Evolutionary conservation across 2,329 filamentous ascomycete species (phyloP).

Genomic region (Aspergillus vadensis): DNA sequence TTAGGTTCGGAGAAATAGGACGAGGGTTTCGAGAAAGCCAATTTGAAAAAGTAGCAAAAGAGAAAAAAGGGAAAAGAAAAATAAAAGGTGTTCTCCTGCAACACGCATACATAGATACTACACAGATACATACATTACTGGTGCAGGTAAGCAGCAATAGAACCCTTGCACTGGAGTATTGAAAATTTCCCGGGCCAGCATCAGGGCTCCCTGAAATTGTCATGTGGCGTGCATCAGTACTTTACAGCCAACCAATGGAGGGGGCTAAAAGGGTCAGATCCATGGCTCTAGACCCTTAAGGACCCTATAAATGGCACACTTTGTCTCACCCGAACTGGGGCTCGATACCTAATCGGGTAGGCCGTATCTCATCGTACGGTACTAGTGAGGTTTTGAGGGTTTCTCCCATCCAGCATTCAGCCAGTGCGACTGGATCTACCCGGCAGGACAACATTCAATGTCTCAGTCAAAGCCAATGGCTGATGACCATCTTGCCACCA

Average conservation of each 20-base stretch:
- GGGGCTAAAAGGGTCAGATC: conserved; percentile 7
- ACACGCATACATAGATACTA: too few relatives aligned
- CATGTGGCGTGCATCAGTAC: conserved; percentile 17
- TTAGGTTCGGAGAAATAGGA: neutral
- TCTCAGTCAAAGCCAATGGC: conserved; percentile 7
- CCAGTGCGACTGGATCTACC: conserved; percentile 4
- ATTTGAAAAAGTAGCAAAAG: neutral
- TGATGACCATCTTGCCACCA: neutral
- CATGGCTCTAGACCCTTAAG: conserved; percentile 17
- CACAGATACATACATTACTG: too few relatives aligned
- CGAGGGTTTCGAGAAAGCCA: neutral
- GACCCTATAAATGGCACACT: conserved; percentile 27
- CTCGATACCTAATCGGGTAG: neutral
- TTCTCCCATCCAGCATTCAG: neutral
- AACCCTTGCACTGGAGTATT: neutral
- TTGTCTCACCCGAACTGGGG: conserved; percentile 23
- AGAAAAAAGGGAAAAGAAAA: neutral
- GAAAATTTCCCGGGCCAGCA: conserved; percentile 2
- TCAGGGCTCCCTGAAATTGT: conserved; percentile 3
- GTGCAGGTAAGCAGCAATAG: neutral
- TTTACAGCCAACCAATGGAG: conserved; percentile 15
- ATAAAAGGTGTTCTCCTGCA: too few relatives aligned
- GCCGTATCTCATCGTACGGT: neutral
- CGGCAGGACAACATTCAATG: conserved; percentile 4
- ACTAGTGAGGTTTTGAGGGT: neutral